Evolutionary conservation across 345 rosid genomes (phyloP).

Genomic region (Aquilaria yunnanensis): DNA sequence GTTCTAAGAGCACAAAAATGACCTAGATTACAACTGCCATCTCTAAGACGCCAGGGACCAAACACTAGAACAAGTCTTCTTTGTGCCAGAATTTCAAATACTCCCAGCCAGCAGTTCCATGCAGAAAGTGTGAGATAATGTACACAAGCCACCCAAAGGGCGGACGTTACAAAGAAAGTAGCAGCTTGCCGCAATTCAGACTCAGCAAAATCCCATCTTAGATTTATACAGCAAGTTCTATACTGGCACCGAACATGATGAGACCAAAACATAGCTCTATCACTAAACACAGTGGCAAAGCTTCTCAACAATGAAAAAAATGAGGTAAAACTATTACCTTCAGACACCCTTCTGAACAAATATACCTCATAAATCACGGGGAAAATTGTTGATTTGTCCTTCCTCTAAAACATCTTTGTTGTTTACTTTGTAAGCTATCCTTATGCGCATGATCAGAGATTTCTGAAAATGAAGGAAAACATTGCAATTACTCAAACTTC

Average conservation of each 20-base stretch:
- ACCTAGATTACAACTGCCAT: too few relatives aligned
- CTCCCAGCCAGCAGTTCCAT: conserved; percentile 31
- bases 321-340: conserved; percentile 8
- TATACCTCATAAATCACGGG: conserved; percentile 59
- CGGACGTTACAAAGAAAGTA: conserved; percentile 12
- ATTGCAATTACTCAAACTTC: neutral
- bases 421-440: conserved; percentile 82
- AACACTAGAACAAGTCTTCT: neutral
- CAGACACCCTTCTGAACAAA: conserved; percentile 5
- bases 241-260: conserved; percentile 17
- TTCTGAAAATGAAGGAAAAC: conserved; percentile 50
- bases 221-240: conserved; percentile 15
- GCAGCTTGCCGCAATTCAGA: conserved; percentile 18
- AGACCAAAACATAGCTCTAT: conserved; percentile 18
- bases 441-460: conserved; percentile 84
- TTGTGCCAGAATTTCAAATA: conserved; percentile 8
- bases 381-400: conserved; percentile 91
- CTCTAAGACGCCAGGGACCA: too few relatives aligned
- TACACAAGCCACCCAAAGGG: conserved; percentile 37
- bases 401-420: conserved; percentile 78
- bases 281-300: conserved; percentile 26
- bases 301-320: conserved; percentile 16
- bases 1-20: too few relatives aligned
- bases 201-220: conserved; percentile 23
- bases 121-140: conserved; percentile 33